Evolutionary conservation across 345 rosid species (phyloP), one percentile per base, ranked within the genome.

Genomic region (Salix exigua): DNA sequence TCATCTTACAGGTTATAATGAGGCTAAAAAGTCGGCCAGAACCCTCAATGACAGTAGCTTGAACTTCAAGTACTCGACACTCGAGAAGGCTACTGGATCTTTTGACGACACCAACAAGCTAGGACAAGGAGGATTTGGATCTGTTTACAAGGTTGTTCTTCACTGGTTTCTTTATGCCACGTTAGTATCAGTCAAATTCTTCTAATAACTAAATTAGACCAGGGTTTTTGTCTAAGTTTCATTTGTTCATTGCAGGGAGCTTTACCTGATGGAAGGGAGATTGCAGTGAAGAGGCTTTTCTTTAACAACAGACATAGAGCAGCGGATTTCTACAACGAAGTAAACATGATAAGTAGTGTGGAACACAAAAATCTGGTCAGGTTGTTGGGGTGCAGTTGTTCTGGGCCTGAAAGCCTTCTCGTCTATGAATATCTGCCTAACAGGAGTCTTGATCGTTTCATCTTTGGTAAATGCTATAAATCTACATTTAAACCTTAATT

Each of bases 101-200:
- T 95, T 95, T 68, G 89, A 83, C 37, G 75, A 60, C 1, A 86
- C 79, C 16, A 93, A 95, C 85, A 93, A 93, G 87, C 96, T 93
- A 28, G 99, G 99, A 69, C 99, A 95, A 79, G 99, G 99, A 64
- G 99, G 97, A 38, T 93, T 89, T 66, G 99, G 99, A 70, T 88
- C 96, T 71, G 99, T 95, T 42, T 93, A 95, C 78, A 93, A 95
- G 94, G 99, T 91, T 77, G 61, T 42, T 75, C 72, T 50, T 11
- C 50, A 72, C 21, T 53, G 21, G 9, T 26, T 21, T 51, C 2
- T 28, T 50, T 37, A 28, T 2, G 4, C 42, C 26, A 21, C 4
- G n/a, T 7, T 7, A 1, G 60, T 2, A 42, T 12, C 1, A 21
- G n/a, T 14, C 12, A 26, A 30, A 25, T 55, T 30, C 65, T 12